Evolutionary conservation across 1,139 yeast species (phyloP).

Genomic region (Protomyces inundatus): DNA sequence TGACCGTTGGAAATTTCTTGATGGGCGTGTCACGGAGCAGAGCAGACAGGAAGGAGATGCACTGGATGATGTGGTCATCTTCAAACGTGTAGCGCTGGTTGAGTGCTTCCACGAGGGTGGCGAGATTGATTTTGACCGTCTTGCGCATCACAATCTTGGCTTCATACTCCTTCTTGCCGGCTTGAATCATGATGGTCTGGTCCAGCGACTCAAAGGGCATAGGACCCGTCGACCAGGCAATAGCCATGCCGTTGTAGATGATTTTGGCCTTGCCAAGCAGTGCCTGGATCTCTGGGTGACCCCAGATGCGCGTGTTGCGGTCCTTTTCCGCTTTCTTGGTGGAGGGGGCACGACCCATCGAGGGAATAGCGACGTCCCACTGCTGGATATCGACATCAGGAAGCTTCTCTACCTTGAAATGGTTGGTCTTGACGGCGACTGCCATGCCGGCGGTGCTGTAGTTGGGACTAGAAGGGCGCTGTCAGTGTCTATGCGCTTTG

Average conservation of each 20-base stretch:
- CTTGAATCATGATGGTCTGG: constrained; percentile 20
- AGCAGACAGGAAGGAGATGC: constrained; percentile 30
- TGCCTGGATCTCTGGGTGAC: constrained; percentile 18
- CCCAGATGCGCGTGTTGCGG: constrained; percentile 24
- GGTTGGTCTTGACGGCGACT: constrained; percentile 27
- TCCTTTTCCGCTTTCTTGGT: constrained; percentile 8
- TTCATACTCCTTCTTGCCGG: constrained; percentile 15
- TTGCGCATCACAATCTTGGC: constrained; percentile 25
- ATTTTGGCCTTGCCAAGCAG: constrained; percentile 22
- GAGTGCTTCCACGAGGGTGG: constrained; percentile 26
- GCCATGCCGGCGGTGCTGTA: constrained; percentile 21
- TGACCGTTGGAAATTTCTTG: constrained; percentile 25
- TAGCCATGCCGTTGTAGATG: constrained; percentile 28
- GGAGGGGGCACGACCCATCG: constrained; percentile 18
- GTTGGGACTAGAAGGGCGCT: not conserved
- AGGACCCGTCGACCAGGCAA: constrained; percentile 28
- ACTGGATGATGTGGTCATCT: constrained; percentile 28
- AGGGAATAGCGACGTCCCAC: constrained; percentile 27
- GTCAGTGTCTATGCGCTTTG: not conserved
- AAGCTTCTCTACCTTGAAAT: constrained; percentile 26
- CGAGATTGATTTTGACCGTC: constrained; percentile 28
- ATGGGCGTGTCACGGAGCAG: constrained; percentile 28
- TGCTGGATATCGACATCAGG: constrained; percentile 29
- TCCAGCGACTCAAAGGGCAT: constrained; percentile 26
- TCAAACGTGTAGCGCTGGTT: constrained; percentile 20